phyloP scores from a whole-genome alignment of 2,329 filamentous ascomycete species.

The Cadophora malorum region DNA sequence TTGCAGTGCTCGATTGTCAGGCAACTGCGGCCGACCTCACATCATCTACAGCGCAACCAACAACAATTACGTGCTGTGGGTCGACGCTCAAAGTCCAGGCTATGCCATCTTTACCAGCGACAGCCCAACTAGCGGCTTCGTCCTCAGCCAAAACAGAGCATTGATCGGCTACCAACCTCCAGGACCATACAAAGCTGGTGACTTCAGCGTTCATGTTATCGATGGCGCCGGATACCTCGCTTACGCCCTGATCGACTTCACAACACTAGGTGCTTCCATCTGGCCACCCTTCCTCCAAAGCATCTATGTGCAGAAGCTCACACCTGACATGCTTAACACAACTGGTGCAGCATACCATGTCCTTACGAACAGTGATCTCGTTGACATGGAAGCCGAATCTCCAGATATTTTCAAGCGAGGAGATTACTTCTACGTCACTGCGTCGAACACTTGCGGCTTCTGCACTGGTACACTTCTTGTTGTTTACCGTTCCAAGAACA shows the following conservation, averaged over 20 bases:
- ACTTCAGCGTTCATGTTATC: conserved; percentile 35
- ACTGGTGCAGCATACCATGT: conserved; percentile 33
- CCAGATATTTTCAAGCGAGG: conserved; percentile 38
- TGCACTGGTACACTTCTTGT: conserved; percentile 37
- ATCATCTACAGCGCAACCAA: conserved; percentile 33
- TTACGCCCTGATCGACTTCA: conserved; percentile 38
- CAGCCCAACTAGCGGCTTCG: conserved; percentile 30
- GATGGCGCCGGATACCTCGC: conserved; percentile 37
- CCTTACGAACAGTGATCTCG: conserved; percentile 30
- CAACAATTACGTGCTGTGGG: conserved; percentile 33
- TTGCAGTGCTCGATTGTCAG: conserved; percentile 23
- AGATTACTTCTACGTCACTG: conserved; percentile 39
- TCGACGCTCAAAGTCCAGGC: conserved; percentile 32
- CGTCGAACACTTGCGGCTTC: conserved; percentile 41
- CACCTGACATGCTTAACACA: conserved; percentile 35
- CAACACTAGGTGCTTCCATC: conserved; percentile 35
- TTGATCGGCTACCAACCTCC: conserved; percentile 32
- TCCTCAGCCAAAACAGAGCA: conserved; percentile 24
- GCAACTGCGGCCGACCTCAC: conserved; percentile 36
- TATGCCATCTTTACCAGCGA: conserved; percentile 34
- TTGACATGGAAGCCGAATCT: conserved; percentile 37
- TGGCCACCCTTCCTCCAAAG: conserved; percentile 39
- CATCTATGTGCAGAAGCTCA: conserved; percentile 37
- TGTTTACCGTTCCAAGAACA: conserved; percentile 33
- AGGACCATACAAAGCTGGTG: conserved; percentile 31